These are phyloP conservation scores for Botryotinia calthae DNA, from an alignment of 2,329 filamentous ascomycete genomes.

Conservation along the genomic window DNA sequence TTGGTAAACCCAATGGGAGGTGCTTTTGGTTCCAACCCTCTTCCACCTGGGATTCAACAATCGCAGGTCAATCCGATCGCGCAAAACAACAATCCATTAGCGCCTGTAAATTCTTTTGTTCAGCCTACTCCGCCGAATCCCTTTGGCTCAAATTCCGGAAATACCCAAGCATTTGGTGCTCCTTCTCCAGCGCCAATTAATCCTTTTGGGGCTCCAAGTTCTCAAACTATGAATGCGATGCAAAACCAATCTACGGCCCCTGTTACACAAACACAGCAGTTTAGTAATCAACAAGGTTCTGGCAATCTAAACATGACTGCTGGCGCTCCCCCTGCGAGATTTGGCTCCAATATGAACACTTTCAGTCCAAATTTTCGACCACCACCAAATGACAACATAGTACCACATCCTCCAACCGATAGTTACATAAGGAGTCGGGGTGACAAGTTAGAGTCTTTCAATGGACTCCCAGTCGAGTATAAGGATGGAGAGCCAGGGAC, in stretches of 20 bases:
- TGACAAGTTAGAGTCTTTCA: constrained; percentile 55
- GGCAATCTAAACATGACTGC: background rate
- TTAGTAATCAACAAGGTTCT: background rate
- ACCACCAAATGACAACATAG: constrained; percentile 10
- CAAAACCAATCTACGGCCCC: background rate
- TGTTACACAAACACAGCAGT: background rate
- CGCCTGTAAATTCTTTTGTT: constrained; percentile 37
- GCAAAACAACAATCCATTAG: constrained; percentile 15
- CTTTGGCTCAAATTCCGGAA: constrained; percentile 3
- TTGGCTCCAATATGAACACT: background rate
- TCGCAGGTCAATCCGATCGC: background rate
- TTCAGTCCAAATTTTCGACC: constrained; percentile 20
- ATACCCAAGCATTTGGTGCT: constrained; percentile 45
- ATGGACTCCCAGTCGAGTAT: constrained; percentile 62
- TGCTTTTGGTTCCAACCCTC: constrained; percentile 12
- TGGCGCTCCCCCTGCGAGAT: background rate
- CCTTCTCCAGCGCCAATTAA: constrained; percentile 16
- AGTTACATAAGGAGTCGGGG: constrained; percentile 29
- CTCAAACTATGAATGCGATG: constrained; percentile 3
- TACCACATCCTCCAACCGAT: constrained; percentile 23
- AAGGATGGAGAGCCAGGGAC: constrained; percentile 50
- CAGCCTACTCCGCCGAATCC: constrained; percentile 42
- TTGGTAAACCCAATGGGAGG: constrained; percentile 22
- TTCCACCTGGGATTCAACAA: constrained; percentile 11
- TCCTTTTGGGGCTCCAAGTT: constrained; percentile 18